phyloP scores from a whole-genome alignment of 2,329 filamentous ascomycete species.

The Akanthomyces lecanii region DNA sequence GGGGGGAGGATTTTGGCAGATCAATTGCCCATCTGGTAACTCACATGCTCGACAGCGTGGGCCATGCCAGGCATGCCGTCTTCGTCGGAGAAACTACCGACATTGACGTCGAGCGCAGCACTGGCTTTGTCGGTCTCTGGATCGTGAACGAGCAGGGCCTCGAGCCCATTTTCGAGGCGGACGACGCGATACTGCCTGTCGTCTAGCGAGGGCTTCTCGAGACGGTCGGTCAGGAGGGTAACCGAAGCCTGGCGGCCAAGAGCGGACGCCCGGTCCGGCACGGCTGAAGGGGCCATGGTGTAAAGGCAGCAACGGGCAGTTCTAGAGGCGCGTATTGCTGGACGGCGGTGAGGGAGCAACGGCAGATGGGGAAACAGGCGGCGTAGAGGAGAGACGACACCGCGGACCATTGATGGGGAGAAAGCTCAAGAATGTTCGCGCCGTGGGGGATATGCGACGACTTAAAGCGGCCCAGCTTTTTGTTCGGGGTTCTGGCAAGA shows the following conservation, averaged over 20 bases:
- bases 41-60: constrained; percentile 87
- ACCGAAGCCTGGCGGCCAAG: constrained; percentile 29
- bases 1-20: constrained; percentile 19
- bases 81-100: constrained; percentile 91
- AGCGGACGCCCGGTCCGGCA: constrained; percentile 30
- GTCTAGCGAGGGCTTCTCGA: constrained; percentile 82
- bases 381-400: constrained; percentile 8
- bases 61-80: constrained; percentile 91
- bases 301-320: background rate
- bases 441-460: constrained; percentile 11
- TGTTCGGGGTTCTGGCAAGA: background rate
- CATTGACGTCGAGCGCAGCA: constrained; percentile 90
- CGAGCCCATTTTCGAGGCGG: constrained; percentile 77
- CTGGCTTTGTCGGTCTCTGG: constrained; percentile 94
- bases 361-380: background rate
- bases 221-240: constrained; percentile 56
- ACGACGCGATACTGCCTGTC: constrained; percentile 86
- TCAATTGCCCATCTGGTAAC: constrained; percentile 20
- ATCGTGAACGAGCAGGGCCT: constrained; percentile 90
- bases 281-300: constrained; percentile 5
- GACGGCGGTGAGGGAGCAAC: background rate
- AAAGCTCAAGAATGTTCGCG: background rate
- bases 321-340: background rate
- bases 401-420: constrained; percentile 13
- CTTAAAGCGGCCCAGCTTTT: constrained; percentile 7